Evolutionary conservation across 768 basidiomycete genomes (phyloP), one percentile per base, ranked within the genome.

Genomic region (Boletus edulis): DNA sequence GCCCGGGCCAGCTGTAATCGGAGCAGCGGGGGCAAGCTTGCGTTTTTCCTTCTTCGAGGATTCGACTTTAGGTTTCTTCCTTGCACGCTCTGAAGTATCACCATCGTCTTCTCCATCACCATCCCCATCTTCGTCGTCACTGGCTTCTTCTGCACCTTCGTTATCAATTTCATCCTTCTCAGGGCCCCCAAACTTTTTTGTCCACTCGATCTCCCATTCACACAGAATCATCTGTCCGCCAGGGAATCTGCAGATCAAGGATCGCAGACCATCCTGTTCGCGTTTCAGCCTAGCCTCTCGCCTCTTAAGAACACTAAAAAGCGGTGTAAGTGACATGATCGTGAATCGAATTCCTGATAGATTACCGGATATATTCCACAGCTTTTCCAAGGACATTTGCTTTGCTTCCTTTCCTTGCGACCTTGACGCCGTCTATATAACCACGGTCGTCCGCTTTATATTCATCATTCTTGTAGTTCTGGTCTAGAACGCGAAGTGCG

Each of bases 361-460:
- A 76, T 57, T 55, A 86, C 80, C 76, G 73, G 58, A 95, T 95
- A 67, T 95, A 95, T 69, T 95, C 93, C 11, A 90, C 89, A 0
- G 91, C 91, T 58, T 94, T 95, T 35, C 88, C 91, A 11, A 95
- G 79, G 6, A 95, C 89, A 54, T 91, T 92, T 3, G 91, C 91
- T 66, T 95, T 95, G 72, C 87, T 89, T 69, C 90, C 90, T 72
- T 94, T 95, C 55, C 91, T 79, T 9, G 93, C 93, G 11, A 93
- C 87, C 68, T 89, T 89, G 66, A 95, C 90, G n/a, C 93, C 93
- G 62, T 95, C 93, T 3, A 94, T 87, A 60, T 87, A 93, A 4
- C 93, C 93, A 4, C 91, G 81, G 37, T 86, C 84, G 57, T 94
- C 91, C n/a, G 90, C 82, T 2, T 81, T 74, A 45, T 70, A 65